Evolutionary conservation across 768 basidiomycete genomes (phyloP).

Genomic region (Rhodotorula sphaerocarpa): DNA sequence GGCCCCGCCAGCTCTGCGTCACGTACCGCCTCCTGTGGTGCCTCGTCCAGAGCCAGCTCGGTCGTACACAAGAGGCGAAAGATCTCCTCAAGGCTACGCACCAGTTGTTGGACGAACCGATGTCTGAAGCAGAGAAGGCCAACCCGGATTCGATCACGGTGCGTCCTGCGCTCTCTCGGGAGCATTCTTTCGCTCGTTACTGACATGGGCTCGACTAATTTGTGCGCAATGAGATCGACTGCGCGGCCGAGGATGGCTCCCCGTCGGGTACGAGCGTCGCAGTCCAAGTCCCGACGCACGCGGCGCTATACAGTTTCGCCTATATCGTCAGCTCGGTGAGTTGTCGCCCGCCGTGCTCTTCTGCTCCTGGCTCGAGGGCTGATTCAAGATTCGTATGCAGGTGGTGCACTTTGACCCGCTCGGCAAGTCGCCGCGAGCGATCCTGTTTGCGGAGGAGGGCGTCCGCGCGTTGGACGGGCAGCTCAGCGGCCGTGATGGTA

Average conservation of each 20-base stretch:
- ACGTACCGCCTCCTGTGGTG: neutral
- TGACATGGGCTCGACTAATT: too few species aligned
- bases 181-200: too few species aligned
- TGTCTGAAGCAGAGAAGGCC: neutral
- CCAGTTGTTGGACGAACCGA: constrained; percentile 2
- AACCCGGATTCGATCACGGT: neutral
- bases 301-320: constrained; percentile 12
- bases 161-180: neutral
- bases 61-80: constrained; percentile 9
- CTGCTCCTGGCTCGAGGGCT: neutral
- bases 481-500: constrained; percentile 8
- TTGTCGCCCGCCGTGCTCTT: neutral
- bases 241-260: too few species aligned
- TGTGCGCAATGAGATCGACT: too few species aligned
- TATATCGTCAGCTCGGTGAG: constrained; percentile 11
- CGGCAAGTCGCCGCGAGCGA: constrained; percentile 10
- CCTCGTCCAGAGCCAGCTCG: neutral
- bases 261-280: too few species aligned
- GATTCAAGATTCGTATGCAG: neutral
- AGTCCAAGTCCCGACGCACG: constrained; percentile 6
- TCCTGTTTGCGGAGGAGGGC: constrained; percentile 15
- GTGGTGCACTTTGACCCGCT: constrained; percentile 11
- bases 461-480: neutral
- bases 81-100: constrained; percentile 16
- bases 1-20: constrained; percentile 1